Percentiles rank a stretch among this genome's conserved stretches.
Conservation (phyloP, 805 yeast species). For the Candida multigemmis region DNA sequence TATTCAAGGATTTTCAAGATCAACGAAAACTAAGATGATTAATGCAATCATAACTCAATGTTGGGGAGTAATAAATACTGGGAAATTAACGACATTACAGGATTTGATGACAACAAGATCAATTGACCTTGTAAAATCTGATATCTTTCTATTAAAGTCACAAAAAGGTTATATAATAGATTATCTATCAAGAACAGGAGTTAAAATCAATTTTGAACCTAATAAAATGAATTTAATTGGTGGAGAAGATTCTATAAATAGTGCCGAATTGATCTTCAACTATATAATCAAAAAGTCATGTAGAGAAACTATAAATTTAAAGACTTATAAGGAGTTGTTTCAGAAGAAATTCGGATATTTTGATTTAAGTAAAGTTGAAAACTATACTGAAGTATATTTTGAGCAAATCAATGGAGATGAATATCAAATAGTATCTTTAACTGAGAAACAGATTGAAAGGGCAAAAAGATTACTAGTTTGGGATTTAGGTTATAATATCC, state of each 20-base stretch:
- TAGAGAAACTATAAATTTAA: slow-evolving; percentile 22
- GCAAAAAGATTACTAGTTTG: slow-evolving; percentile 30
- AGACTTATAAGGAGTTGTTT: slow-evolving; percentile 15
- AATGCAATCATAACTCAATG: slow-evolving; percentile 18
- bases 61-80: slow-evolving; percentile 22
- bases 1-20: slow-evolving; percentile 2
- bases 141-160: slow-evolving; percentile 31
- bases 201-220: slow-evolving; percentile 23
- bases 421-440: slow-evolving; percentile 23
- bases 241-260: slow-evolving; percentile 29
- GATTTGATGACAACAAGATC: slow-evolving; percentile 22
- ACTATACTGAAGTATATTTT: slow-evolving; percentile 26
- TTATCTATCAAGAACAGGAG: slow-evolving; percentile 32
- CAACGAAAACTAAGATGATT: slow-evolving; percentile 9
- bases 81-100: slow-evolving; percentile 12
- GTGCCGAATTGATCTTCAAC: slow-evolving; percentile 33
- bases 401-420: slow-evolving; percentile 13
- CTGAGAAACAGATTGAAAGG: slow-evolving; percentile 17
- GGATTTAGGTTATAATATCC: slow-evolving; percentile 25
- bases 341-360: slow-evolving; percentile 16
- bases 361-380: slow-evolving; percentile 15
- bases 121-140: slow-evolving; percentile 23
- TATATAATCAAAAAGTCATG: slow-evolving; percentile 17
- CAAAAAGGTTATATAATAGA: slow-evolving; percentile 29
- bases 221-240: slow-evolving; percentile 27